Conservation (phyloP, 1,284 basidiomycete genomes). For the Heliocybe sulcata region DNA sequence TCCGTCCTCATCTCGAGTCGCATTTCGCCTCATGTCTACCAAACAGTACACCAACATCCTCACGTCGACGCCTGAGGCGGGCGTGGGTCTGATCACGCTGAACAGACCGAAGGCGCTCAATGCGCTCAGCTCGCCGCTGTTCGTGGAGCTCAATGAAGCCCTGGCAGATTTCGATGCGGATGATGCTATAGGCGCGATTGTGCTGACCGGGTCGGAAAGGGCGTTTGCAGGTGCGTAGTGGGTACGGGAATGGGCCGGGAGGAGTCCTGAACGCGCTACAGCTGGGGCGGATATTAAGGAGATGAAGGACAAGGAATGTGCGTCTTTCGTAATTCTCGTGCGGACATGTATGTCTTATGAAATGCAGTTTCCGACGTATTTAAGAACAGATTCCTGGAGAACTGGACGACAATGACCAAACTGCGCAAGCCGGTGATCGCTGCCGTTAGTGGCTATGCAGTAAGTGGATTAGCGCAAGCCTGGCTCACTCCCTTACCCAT, state of each 20-base stretch:
- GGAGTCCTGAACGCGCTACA: conserved; percentile 15
- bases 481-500: conserved; percentile 5
- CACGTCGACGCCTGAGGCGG: conserved; percentile 64
- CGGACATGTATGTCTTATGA: neutral
- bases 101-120: conserved; percentile 97
- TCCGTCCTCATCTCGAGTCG: neutral
- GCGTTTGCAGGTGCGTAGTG: conserved; percentile 77
- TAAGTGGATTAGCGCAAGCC: conserved; percentile 31
- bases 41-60: conserved; percentile 65
- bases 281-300: conserved; percentile 92
- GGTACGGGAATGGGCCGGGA: conserved; percentile 1
- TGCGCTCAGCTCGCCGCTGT: conserved; percentile 79
- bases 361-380: conserved; percentile 76
- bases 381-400: conserved; percentile 83
- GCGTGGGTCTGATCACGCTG: conserved; percentile 85
- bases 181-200: conserved; percentile 72
- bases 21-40: conserved; percentile 13
- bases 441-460: conserved; percentile 93
- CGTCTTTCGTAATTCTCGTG: conserved; percentile 17
- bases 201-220: conserved; percentile 89
- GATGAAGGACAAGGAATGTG: conserved; percentile 89
- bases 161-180: conserved; percentile 70
- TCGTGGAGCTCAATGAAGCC: conserved; percentile 74
- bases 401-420: conserved; percentile 75
- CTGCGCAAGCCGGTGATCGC: conserved; percentile 93